These are phyloP conservation scores for Lodderomyces jiufengensis DNA, from an alignment of 1,139 yeast genomes.

Conservation along the genomic window DNA sequence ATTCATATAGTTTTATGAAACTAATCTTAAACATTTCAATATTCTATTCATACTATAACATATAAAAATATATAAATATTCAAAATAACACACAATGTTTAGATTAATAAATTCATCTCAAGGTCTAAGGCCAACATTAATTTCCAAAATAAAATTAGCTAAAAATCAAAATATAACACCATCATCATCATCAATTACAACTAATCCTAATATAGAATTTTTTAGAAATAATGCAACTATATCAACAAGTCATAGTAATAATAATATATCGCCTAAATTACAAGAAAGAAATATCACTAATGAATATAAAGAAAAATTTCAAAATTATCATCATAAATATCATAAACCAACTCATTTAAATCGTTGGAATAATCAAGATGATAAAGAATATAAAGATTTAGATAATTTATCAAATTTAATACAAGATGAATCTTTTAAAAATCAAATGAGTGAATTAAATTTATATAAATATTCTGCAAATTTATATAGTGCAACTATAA, in stretches of 20 bases:
- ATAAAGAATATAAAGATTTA: slow-evolving; percentile 9
- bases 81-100: slow-evolving; percentile 27
- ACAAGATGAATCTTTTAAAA: slow-evolving; percentile 27
- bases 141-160: slow-evolving; percentile 38
- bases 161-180: slow-evolving; percentile 16
- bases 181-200: slow-evolving; percentile 7
- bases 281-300: slow-evolving; percentile 1
- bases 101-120: slow-evolving; percentile 39
- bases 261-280: slow-evolving; percentile 1
- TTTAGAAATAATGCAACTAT: slow-evolving; percentile 11
- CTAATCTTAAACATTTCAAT: too few species aligned
- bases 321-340: background rate
- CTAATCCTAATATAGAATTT: slow-evolving; percentile 6
- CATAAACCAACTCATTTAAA: slow-evolving; percentile 6
- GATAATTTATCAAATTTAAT: slow-evolving; percentile 23
- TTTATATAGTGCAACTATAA: slow-evolving; percentile 8
- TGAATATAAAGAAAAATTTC: slow-evolving; percentile 4
- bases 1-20: too few species aligned
- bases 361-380: background rate
- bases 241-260: slow-evolving; percentile 2
- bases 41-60: too few species aligned
- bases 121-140: slow-evolving; percentile 37
- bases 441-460: slow-evolving; percentile 23
- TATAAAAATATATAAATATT: too few species aligned
- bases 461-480: slow-evolving; percentile 22